These are phyloP conservation scores for Buddleja alternifolia DNA, from an alignment of 257 asterid genomes.

Conservation along the genomic window DNA sequence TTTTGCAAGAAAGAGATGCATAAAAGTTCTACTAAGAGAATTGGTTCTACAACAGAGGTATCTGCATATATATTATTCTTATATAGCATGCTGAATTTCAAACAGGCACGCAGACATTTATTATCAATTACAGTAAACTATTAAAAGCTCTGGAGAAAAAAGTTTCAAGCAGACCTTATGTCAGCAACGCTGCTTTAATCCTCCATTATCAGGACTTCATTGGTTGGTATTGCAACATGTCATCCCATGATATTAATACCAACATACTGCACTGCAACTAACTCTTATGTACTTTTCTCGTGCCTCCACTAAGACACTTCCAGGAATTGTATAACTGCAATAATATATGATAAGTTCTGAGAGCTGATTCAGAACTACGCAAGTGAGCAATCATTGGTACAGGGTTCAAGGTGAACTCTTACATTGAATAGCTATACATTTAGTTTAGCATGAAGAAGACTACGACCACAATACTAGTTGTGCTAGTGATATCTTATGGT, in stretches of 20 bases:
- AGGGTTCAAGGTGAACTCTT: too few species aligned
- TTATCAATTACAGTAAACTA: not conserved
- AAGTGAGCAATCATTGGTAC: slow-evolving; percentile 14
- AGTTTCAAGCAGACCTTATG: slow-evolving; percentile 21
- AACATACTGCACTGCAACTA: slow-evolving; percentile 16
- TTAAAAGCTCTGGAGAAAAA: slow-evolving; percentile 6
- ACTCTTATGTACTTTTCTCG: not conserved
- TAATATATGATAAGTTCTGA: not conserved
- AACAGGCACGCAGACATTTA: slow-evolving; percentile 5
- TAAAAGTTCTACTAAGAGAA: not conserved
- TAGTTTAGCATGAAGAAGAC: too few species aligned
- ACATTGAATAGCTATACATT: too few species aligned
- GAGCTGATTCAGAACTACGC: slow-evolving; percentile 1
- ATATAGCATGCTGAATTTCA: slow-evolving; percentile 14
- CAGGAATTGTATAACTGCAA: slow-evolving; percentile 3
- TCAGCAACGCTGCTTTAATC: not conserved
- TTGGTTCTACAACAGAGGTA: not conserved
- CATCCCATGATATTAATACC: slow-evolving; percentile 10
- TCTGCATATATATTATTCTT: slow-evolving; percentile 16
- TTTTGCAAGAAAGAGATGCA: not conserved
- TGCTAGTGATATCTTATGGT: too few species aligned
- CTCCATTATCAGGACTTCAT: slow-evolving; percentile 2
- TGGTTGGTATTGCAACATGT: slow-evolving; percentile 15
- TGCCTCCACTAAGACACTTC: slow-evolving; percentile 12
- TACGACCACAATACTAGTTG: too few species aligned